Evolutionary conservation across 495 filamentous ascomycete genomes (phyloP), one percentile per base, ranked within the genome.

Genomic region (Venustampulla echinocandica): DNA sequence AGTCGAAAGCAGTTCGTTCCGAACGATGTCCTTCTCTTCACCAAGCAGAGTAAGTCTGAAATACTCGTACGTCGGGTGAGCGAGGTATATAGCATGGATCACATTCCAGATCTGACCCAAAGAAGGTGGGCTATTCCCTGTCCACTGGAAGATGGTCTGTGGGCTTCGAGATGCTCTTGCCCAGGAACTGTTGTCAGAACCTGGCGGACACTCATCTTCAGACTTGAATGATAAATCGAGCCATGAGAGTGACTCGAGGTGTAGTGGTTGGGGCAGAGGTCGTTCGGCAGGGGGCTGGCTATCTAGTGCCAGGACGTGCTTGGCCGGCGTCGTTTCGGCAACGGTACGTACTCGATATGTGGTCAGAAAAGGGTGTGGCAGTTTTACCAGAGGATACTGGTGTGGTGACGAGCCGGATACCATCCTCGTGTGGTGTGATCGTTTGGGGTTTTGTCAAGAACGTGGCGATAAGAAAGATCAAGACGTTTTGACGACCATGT

Each of bases 101-200:
- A 76, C 56, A 13, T 80, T 72, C 80, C 80, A 84, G 30, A 80
- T 66, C 51, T 82, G 78, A 4, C 64, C 77, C 18, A 76, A 53
- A 0, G 75, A 72, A 10, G 78, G 75, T 1, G 69, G 42, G 1
- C 30, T 52, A 19, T 15, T 40, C 10, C 49, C 53, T 1, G 60
- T 54, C 70, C 70, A 74, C 46, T 65, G 46, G 39, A 74, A 61
- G 4, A 55, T 54, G 1, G 61, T 66, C 19, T 56, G 50, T 0
- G 65, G 69, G 25, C 62, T 62, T 28, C 70, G 57, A 35, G 60
- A 63, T 21, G 62, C 64, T 13, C 70, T 59, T 4, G 64, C 70
- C 68, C 69, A 74, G 4, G 67, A 55, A 15, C 60, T 69, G 56
- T 74, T 74, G 44, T 74, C 61, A n/a, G 52, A 53, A 11, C 49